Evolutionary conservation across 768 basidiomycete species (phyloP), one percentile per base, ranked within the genome.

Genomic region (Crepidotus variabilis): DNA sequence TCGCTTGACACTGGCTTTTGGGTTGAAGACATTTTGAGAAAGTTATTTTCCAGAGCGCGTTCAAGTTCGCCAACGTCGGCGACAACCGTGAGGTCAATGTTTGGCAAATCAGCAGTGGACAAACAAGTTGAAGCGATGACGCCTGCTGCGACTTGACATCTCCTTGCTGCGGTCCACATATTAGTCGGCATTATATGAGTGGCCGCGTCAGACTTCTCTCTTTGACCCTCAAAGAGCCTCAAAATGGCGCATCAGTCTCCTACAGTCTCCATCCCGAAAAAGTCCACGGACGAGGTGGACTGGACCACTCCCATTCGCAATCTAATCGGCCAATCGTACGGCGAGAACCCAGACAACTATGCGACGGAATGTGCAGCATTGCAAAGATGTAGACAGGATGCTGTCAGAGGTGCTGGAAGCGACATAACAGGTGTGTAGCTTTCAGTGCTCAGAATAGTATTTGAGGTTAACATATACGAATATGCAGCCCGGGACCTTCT

Each of bases 241-340:
- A 53, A 57, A 23, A 90, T 90, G 87, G 82, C 87, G 48, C 79
- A 84, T 69, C 88, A 92, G 72, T 87, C 90, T 47, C 94, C 94
- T 11, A 88, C 92, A 82, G 88, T 96, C 60, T 83, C 92, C 11
- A 92, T 98, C 36, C 95, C 96, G 0, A 88, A 81, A 77, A 99
- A 99, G 79, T 77, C 82, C n/a, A 97, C 97, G 0, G 88, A 93
- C 14, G 96, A 98, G 63, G 94, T 96, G 23, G 97, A 99, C 75
- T 98, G 95, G 90, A 90, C 94, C 1, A 81, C 82, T 0, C 91
- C 94, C 2, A 91, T 98, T 60, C 84, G 89, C 28, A 84, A 77
- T 61, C 78, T 94, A 46, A 95, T 99, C 71, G 81, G 90, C 1
- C 88, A 92, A 63, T 93, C 92, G 0, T 99, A 97, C 69, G 92